Evolutionary conservation across 306 rosid species (phyloP).

Genomic region (Carpinus viminea): DNA sequence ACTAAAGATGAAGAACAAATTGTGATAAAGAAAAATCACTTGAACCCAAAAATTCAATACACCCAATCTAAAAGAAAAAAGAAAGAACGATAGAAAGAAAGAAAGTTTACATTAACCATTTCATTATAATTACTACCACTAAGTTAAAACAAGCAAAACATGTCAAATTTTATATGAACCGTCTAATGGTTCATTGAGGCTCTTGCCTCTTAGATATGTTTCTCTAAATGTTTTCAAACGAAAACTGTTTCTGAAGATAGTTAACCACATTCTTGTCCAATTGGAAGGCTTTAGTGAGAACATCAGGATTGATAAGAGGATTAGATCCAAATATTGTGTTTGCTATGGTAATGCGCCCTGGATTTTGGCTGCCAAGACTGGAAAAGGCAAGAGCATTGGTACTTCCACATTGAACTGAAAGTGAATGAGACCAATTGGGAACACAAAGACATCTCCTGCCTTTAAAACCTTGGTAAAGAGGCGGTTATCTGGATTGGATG

Average conservation of each 20-base stretch:
- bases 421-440: slow-evolving; percentile 4
- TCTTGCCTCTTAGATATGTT: neutral
- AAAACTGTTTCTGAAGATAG: neutral
- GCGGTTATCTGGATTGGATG: neutral
- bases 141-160: no score
- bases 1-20: no score
- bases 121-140: no score
- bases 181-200: neutral
- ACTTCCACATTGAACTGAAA: neutral
- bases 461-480: neutral
- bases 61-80: no score
- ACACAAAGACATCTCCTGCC: neutral
- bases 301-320: neutral
- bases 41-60: no score
- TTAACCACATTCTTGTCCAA: no score
- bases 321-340: neutral
- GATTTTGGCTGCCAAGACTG: neutral
- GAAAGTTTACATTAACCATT: no score
- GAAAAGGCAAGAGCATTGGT: no score
- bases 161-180: neutral
- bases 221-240: no score
- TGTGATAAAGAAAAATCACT: no score
- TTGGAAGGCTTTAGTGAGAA: neutral
- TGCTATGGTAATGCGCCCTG: neutral
- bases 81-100: no score